Percentiles rank a stretch among this genome's conserved stretches.
These are phyloP conservation scores for Pezicula radicicola DNA, from an alignment of 2,329 filamentous ascomycete species.

Conservation along the genomic window DNA sequence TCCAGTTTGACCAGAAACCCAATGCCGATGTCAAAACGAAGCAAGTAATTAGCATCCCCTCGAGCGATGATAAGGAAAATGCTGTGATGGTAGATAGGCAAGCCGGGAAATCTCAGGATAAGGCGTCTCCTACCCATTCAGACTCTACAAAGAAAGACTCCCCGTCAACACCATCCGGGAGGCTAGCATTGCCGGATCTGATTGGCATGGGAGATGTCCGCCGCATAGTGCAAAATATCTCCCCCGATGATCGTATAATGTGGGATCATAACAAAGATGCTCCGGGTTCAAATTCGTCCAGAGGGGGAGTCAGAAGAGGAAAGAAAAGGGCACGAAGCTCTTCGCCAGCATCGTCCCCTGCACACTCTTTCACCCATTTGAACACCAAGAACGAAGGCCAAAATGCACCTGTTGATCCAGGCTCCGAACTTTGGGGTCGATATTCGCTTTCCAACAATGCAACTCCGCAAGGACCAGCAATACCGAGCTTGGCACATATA, in stretches of 20 bases:
- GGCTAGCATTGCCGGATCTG: conserved; percentile 56
- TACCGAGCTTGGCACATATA: conserved; percentile 61
- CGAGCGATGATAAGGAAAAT: conserved; percentile 25
- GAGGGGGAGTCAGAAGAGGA: conserved; percentile 40
- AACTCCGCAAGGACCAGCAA: conserved; percentile 22
- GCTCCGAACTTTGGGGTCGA: conserved; percentile 73
- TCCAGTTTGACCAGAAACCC: conserved; percentile 44
- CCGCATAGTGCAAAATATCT: conserved; percentile 44
- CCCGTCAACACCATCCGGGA: conserved; percentile 47
- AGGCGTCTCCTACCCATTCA: conserved; percentile 9
- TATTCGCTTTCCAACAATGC: conserved; percentile 50
- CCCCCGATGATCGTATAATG: conserved; percentile 58
- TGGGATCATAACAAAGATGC: conserved; percentile 52
- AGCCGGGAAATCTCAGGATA: neutral
- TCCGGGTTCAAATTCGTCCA: conserved; percentile 41
- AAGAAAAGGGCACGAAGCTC: conserved; percentile 71
- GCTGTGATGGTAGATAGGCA: neutral
- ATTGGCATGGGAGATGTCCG: conserved; percentile 38
- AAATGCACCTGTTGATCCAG: conserved; percentile 69
- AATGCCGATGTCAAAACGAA: conserved; percentile 19
- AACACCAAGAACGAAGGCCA: conserved; percentile 32
- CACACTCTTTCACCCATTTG: conserved; percentile 32
- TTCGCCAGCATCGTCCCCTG: conserved; percentile 68
- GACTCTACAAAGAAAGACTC: conserved; percentile 22
- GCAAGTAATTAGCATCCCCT: conserved; percentile 14